These are phyloP conservation scores for Phytophthora cactorum DNA, from an alignment of 352 stramenopile genomes.

Conservation along the genomic window DNA sequence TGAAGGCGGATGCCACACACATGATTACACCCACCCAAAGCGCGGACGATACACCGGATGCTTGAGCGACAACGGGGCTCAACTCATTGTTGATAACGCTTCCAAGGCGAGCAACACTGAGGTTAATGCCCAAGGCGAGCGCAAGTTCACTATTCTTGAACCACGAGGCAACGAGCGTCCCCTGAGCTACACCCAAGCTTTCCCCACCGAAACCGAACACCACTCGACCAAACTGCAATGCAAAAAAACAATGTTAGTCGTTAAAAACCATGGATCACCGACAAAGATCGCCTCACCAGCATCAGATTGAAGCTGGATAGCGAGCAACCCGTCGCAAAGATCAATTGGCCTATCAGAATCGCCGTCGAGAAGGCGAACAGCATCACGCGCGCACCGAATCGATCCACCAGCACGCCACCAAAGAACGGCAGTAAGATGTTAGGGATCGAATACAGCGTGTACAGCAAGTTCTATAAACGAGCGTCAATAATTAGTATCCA, in stretches of 20 bases:
- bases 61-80: slow-evolving; percentile 79
- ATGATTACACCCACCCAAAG: slow-evolving; percentile 90
- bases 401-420: slow-evolving; percentile 91
- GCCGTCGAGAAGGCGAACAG: slow-evolving; percentile 86
- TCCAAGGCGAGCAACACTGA: slow-evolving; percentile 91
- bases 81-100: slow-evolving; percentile 94
- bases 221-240: slow-evolving; percentile 77
- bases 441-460: slow-evolving; percentile 93
- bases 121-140: slow-evolving; percentile 91
- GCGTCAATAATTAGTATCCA: slow-evolving; percentile 2
- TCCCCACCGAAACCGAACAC: slow-evolving; percentile 94
- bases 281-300: slow-evolving; percentile 41
- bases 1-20: slow-evolving; percentile 72
- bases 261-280: background rate
- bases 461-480: slow-evolving; percentile 87
- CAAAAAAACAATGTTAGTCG: background rate
- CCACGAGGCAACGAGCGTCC: slow-evolving; percentile 91
- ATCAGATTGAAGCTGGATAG: slow-evolving; percentile 83
- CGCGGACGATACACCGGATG: slow-evolving; percentile 65
- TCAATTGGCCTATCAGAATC: slow-evolving; percentile 85
- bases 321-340: slow-evolving; percentile 89
- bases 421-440: slow-evolving; percentile 95
- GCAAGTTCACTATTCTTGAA: slow-evolving; percentile 94
- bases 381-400: slow-evolving; percentile 85
- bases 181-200: slow-evolving; percentile 90